Conservation (phyloP, 2,329 filamentous ascomycete species). For the Chlorencoelia australis region DNA sequence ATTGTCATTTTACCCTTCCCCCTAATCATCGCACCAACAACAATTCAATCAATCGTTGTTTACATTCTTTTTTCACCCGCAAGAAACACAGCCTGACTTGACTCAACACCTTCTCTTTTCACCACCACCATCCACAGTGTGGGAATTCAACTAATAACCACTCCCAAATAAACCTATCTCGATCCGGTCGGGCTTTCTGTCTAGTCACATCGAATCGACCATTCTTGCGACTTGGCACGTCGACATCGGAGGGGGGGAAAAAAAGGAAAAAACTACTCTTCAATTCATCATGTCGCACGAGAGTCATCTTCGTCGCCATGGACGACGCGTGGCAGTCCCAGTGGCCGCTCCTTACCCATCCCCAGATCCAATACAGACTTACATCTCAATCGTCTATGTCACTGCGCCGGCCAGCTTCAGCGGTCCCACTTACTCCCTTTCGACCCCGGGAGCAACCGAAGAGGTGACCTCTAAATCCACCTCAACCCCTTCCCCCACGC, state of each 20-base stretch:
- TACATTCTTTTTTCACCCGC: constrained; percentile 1
- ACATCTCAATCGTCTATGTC: constrained; percentile 38
- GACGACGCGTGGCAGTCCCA: constrained; percentile 10
- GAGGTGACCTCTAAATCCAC: constrained; percentile 6
- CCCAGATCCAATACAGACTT: constrained; percentile 19
- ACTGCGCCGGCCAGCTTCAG: constrained; percentile 42
- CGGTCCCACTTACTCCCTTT: constrained; percentile 38
- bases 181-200: too few species aligned
- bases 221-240: background rate
- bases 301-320: constrained; percentile 17
- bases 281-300: background rate
- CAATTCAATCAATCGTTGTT: background rate
- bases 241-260: too few species aligned
- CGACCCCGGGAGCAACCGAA: constrained; percentile 29
- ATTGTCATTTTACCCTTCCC: background rate
- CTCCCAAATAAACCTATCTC: background rate
- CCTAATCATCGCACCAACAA: background rate
- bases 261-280: constrained; percentile 1
- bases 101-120: background rate
- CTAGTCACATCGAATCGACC: background rate
- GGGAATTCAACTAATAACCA: background rate
- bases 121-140: background rate
- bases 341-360: constrained; percentile 3
- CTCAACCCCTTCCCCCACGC: background rate
- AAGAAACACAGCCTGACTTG: background rate